Percentiles rank a stretch among this genome's conserved stretches.
These are phyloP conservation scores for Sphaceloma murrayae DNA, from an alignment of 2,329 filamentous ascomycete genomes.

Conservation along the genomic window DNA sequence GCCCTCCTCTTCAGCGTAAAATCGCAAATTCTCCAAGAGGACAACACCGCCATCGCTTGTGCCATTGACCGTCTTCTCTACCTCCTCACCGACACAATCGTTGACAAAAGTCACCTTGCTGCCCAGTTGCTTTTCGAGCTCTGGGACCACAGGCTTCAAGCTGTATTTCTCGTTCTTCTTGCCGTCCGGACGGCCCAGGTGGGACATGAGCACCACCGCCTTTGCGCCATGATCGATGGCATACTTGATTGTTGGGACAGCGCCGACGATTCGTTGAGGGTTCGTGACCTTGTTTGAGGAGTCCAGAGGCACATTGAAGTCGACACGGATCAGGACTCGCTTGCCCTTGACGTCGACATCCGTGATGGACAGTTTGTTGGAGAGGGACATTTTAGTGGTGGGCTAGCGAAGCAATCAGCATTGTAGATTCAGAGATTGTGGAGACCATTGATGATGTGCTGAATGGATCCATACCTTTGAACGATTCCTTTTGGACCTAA, in stretches of 20 bases:
- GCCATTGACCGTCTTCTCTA: slow-evolving; percentile 80
- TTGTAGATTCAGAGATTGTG: background rate
- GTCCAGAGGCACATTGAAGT: slow-evolving; percentile 99
- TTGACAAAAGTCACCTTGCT: slow-evolving; percentile 72
- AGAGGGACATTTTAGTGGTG: slow-evolving; percentile 72
- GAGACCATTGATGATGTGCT: background rate
- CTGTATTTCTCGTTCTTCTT: slow-evolving; percentile 87
- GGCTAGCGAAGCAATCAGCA: slow-evolving; percentile 25
- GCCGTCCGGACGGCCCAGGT: slow-evolving; percentile 91
- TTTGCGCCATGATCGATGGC: slow-evolving; percentile 34
- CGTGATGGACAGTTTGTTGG: slow-evolving; percentile 93
- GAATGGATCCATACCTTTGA: background rate
- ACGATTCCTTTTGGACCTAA: background rate
- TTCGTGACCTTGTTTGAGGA: slow-evolving; percentile 82
- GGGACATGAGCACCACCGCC: slow-evolving; percentile 93
- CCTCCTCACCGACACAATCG: slow-evolving; percentile 81
- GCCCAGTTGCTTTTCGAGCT: slow-evolving; percentile 67
- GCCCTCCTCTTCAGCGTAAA: slow-evolving; percentile 97
- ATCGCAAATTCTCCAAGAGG: slow-evolving; percentile 93
- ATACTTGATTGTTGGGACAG: slow-evolving; percentile 42
- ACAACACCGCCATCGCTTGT: slow-evolving; percentile 74
- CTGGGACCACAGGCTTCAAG: slow-evolving; percentile 74
- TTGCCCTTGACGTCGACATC: slow-evolving; percentile 98
- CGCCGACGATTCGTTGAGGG: slow-evolving; percentile 95
- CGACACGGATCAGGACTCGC: slow-evolving; percentile 94